Conservation (phyloP, 495 filamentous ascomycete genomes). For the Xylaria palmicola region DNA sequence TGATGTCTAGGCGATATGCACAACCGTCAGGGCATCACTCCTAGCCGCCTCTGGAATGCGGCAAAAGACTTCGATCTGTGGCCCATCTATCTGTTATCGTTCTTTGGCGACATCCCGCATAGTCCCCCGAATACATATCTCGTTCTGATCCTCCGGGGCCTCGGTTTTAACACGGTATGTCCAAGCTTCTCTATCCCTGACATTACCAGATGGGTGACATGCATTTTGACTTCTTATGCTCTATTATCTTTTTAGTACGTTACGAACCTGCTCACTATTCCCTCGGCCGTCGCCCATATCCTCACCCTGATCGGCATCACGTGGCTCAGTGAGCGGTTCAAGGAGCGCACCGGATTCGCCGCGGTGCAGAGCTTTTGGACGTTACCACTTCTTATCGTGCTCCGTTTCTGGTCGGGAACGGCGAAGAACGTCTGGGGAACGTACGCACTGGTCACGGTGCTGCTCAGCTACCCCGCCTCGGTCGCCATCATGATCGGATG, state of each 20-base stretch:
- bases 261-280: constrained; percentile 2
- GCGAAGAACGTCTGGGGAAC: neutral
- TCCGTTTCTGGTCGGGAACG: neutral
- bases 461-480: constrained; percentile 15
- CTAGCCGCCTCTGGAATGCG: constrained; percentile 55
- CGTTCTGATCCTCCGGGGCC: constrained; percentile 56
- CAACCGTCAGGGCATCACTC: constrained; percentile 59
- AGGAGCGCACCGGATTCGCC: neutral
- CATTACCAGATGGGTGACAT: too few species aligned
- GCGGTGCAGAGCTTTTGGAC: neutral
- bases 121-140: constrained; percentile 57
- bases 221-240: too few species aligned
- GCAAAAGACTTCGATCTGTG: constrained; percentile 70
- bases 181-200: too few species aligned
- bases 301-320: constrained; percentile 23
- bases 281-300: constrained; percentile 2
- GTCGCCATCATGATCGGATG: constrained; percentile 21
- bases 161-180: constrained; percentile 66
- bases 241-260: too few species aligned
- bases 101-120: constrained; percentile 56
- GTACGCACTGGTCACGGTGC: neutral
- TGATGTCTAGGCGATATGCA: constrained; percentile 40
- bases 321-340: neutral
- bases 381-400: neutral
- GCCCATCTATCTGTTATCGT: constrained; percentile 65